Evolutionary conservation across 768 basidiomycete species (phyloP), one percentile per base, ranked within the genome.

Genomic region (Mrakia hoshinonis): DNA sequence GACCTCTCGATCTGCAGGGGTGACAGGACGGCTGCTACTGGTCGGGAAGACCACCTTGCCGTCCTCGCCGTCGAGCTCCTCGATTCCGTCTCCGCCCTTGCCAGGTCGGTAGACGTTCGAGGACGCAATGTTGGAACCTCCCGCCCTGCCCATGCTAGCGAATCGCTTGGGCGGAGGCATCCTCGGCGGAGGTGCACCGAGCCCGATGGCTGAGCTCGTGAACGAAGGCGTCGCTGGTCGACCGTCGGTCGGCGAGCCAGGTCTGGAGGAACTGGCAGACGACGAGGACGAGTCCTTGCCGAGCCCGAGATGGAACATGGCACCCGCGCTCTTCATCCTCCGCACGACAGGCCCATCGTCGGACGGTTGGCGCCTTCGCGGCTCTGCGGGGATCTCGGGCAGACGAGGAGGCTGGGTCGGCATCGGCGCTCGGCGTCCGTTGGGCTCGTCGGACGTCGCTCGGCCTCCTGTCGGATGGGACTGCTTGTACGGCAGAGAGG

Each of bases 281-380:
- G 55, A 34, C 12, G 55, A 34, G 29, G 58, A 49, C 48, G 47
- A 29, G n/a, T 34, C 51, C 66, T 66, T 51, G 49, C 65, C 12
- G 48, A 39, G 55, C 49, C 63, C 64, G 22, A 66, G 64, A 31
- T 46, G 58, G 62, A 64, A 63, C 48, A 70, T 49, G 2, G 62
- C 61, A 43, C 69, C 69, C n/a, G 69, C 61, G 20, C 69, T 70
- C 49, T 61, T 60, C 61, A 70, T 51, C 51, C 69, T 34, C 4
- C 69, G 46, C 0, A 70, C 29, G 24, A 55, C 58, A n/a, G 58
- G 58, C 3, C 20, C 34, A 20, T 36, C 31, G 12, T 49, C 31
- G 18, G 61, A 31, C 12, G 43, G 47, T 49, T 66, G 65, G 34
- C 24, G 51, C 34, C 47, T 36, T 48, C 48, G 65, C n/a, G 47